Conservation (phyloP, 2,329 filamentous ascomycete species). For the Monascus ruber region DNA sequence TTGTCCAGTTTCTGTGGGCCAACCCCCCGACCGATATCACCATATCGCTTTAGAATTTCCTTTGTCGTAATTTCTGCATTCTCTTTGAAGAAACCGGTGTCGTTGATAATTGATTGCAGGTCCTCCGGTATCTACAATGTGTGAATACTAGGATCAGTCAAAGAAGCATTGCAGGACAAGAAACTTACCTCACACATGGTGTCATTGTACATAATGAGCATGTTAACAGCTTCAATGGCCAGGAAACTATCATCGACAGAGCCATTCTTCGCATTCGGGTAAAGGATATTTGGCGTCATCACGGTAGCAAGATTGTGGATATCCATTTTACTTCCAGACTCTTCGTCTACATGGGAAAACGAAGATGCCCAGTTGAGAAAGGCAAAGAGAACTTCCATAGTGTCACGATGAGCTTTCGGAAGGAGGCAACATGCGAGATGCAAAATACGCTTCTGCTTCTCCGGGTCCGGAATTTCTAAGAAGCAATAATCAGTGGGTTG, state of each 20-base stretch:
- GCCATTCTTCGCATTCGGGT: constrained; percentile 54
- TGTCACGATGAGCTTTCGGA: constrained; percentile 85
- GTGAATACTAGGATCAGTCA: constrained; percentile 2
- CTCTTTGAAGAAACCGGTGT: constrained; percentile 69
- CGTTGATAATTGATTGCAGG: constrained; percentile 72
- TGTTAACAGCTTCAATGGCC: constrained; percentile 85
- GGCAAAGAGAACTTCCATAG: constrained; percentile 85
- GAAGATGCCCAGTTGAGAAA: constrained; percentile 97
- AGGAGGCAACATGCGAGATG: constrained; percentile 87
- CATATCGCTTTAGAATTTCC: constrained; percentile 89
- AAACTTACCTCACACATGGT: constrained; percentile 89
- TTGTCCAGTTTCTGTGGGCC: constrained; percentile 43
- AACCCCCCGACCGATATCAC: constrained; percentile 61
- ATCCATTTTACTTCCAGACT: constrained; percentile 97
- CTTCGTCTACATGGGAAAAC: constrained; percentile 94
- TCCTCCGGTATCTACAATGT: constrained; percentile 73
- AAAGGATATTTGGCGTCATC: constrained; percentile 90
- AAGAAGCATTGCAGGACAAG: background rate
- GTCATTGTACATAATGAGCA: constrained; percentile 84
- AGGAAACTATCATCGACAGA: constrained; percentile 82
- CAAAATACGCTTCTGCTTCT: constrained; percentile 70
- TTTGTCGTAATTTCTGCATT: constrained; percentile 87
- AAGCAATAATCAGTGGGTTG: constrained; percentile 3
- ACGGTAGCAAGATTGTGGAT: constrained; percentile 95
- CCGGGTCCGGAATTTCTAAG: constrained; percentile 63